Conservation (phyloP, 2,329 filamentous ascomycete species). For the Botryotinia narcissicola region DNA sequence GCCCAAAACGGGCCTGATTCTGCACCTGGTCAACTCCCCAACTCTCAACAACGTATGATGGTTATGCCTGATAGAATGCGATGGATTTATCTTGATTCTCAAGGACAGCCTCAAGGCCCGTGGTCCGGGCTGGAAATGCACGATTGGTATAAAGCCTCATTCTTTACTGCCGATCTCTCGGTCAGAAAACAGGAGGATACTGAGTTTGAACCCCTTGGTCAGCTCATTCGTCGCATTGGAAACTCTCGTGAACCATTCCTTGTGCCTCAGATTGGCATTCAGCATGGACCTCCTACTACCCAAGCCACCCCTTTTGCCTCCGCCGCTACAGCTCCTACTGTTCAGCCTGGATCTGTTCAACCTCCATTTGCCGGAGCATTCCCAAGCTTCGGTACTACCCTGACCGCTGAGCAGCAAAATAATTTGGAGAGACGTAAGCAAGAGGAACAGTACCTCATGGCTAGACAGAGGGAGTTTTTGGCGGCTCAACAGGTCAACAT, state of each 20-base stretch:
- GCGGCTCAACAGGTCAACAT: constrained; percentile 80
- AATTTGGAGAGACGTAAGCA: constrained; percentile 94
- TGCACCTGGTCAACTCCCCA: constrained; percentile 65
- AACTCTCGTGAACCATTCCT: constrained; percentile 97
- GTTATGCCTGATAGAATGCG: constrained; percentile 99
- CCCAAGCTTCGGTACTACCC: constrained; percentile 91
- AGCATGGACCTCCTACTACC: constrained; percentile 71
- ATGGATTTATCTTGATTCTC: constrained; percentile 96
- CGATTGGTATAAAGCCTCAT: constrained; percentile 98
- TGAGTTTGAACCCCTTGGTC: constrained; percentile 92
- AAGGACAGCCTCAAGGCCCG: constrained; percentile 86
- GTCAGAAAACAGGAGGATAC: constrained; percentile 93
- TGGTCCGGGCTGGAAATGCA: constrained; percentile 99
- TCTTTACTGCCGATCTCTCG: constrained; percentile 90
- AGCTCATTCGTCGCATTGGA: constrained; percentile 91
- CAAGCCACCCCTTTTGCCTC: constrained; percentile 41
- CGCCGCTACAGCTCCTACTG: constrained; percentile 42
- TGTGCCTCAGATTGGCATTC: constrained; percentile 93
- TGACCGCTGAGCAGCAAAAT: constrained; percentile 97
- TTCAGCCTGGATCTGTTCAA: constrained; percentile 63
- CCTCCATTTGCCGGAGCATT: constrained; percentile 92
- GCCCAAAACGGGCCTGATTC: constrained; percentile 44
- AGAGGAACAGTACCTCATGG: constrained; percentile 96
- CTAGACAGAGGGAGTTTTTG: constrained; percentile 89
- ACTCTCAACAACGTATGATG: constrained; percentile 78